Evolutionary conservation across 352 stramenopile genomes (phyloP), one percentile per base, ranked within the genome.

Genomic region (Globisporangium cylindrosporum): DNA sequence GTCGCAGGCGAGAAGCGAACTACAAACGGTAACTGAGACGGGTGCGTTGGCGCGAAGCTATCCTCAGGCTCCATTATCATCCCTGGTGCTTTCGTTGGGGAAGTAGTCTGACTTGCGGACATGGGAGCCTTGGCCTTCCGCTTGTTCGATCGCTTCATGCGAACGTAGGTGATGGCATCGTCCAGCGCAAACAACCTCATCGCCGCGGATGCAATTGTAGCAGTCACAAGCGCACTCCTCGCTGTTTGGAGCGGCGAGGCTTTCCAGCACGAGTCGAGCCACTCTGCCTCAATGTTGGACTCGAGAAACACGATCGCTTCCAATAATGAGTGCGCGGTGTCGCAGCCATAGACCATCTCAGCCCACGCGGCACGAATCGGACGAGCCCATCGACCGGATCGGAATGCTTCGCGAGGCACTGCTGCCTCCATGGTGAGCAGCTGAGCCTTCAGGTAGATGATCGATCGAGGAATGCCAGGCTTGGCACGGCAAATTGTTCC

Each of bases 171-270:
- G 58, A 95, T 76, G 0, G 83, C 88, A 36, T 95, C 86, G 53
- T 95, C 88, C 29, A 95, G 64, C 1, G 88, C 86, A 67, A 90
- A 90, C 3, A 94, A 36, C 15, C 86, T 82, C 82, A 94, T 87
- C 0, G 86, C 86, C 32, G 78, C 78, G 2, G 84, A 94, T 8
- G 88, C 86, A 54, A 94, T 83, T 1, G 86, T 95, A 1, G 79
- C 80, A 18, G 66, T 86, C 24, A 73, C 63, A 41, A 93, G 74
- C 4, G 84, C 79, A 41, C 79, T 84, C 54, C 86, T 82, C 12
- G 83, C 80, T 3, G 84, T 88, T 36, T 85, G 82, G 38, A 93
- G 66, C 9, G 76, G 77, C 6, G 88, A 87, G 3, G 84, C 77
- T 60, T 92, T 93, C 83, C 83, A 95, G 32, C 76, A 77, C 3